Evolutionary conservation across 2,329 filamentous ascomycete species (phyloP).

Genomic region (Aspergillus melleus): DNA sequence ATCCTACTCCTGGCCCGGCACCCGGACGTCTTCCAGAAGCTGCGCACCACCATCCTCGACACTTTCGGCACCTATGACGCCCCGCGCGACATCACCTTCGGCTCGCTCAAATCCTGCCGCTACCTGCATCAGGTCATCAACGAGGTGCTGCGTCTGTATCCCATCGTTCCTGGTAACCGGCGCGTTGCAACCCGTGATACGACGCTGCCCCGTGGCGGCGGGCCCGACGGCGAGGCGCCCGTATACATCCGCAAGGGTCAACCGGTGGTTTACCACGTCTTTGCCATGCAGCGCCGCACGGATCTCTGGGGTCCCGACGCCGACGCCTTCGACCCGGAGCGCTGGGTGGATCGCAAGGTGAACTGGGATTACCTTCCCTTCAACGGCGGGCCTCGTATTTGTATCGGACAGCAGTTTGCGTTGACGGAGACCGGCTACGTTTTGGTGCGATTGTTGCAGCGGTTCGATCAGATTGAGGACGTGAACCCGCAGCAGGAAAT

Average conservation of each 20-base stretch:
- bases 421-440: slow-evolving; percentile 69
- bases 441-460: slow-evolving; percentile 70
- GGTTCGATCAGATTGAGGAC: slow-evolving; percentile 62
- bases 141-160: slow-evolving; percentile 47
- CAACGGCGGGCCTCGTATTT: slow-evolving; percentile 72
- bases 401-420: slow-evolving; percentile 79
- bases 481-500: slow-evolving; percentile 16
- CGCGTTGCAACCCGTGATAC: slow-evolving; percentile 43
- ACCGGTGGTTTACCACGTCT: slow-evolving; percentile 64
- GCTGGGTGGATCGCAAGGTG: slow-evolving; percentile 65
- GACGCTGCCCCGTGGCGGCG: slow-evolving; percentile 56
- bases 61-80: slow-evolving; percentile 20
- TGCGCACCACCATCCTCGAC: slow-evolving; percentile 17
- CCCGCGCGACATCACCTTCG: slow-evolving; percentile 37
- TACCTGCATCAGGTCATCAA: slow-evolving; percentile 40
- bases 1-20: slow-evolving; percentile 24
- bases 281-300: slow-evolving; percentile 70
- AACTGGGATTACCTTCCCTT: slow-evolving; percentile 74
- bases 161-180: slow-evolving; percentile 49
- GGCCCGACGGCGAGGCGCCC: slow-evolving; percentile 59
- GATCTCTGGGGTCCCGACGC: slow-evolving; percentile 51
- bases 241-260: slow-evolving; percentile 67
- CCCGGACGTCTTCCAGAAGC: slow-evolving; percentile 15
- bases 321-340: slow-evolving; percentile 62
- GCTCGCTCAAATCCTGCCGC: slow-evolving; percentile 42